A percentile compares a stretch with the other conserved stretches of the same genome.
Evolutionary conservation across 176 grass and related monocot species (phyloP).

Genomic region (Avena atlantica): DNA sequence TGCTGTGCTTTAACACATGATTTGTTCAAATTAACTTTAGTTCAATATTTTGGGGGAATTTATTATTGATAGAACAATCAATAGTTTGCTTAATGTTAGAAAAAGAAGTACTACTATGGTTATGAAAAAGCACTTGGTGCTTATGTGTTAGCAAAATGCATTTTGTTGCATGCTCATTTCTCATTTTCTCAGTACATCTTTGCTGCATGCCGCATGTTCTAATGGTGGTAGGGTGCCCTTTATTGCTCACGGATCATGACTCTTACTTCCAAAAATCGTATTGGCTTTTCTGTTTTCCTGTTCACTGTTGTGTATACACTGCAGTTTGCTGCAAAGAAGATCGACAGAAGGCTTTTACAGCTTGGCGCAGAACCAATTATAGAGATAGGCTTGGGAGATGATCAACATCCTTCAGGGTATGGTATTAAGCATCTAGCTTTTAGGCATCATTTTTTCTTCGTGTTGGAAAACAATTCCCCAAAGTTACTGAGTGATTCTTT

Average conservation of each 20-base stretch:
- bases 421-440: slow-evolving; percentile 2
- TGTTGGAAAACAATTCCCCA: neutral
- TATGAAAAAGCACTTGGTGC: neutral
- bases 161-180: neutral
- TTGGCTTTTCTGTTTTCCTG: slow-evolving; percentile 3
- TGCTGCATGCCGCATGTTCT: neutral
- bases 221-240: neutral
- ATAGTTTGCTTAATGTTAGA: neutral
- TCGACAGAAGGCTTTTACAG: slow-evolving; percentile 79
- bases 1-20: neutral
- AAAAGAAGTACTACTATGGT: neutral
- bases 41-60: neutral
- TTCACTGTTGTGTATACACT: slow-evolving; percentile 37
- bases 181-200: slow-evolving; percentile 6
- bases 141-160: neutral
- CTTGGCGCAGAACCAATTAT: slow-evolving; percentile 79
- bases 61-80: neutral
- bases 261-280: slow-evolving; percentile 25
- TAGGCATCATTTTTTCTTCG: neutral
- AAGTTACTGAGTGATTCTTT: slow-evolving; percentile 6
- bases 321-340: slow-evolving; percentile 93
- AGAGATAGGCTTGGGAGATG: slow-evolving; percentile 87
- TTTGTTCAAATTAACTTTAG: neutral
- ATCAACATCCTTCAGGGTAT: slow-evolving; percentile 95
- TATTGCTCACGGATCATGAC: slow-evolving; percentile 1